Percentiles rank a stretch among this genome's conserved stretches.
Evolutionary conservation across 805 yeast genomes (phyloP).

Genomic region (Candida manassasensis): DNA sequence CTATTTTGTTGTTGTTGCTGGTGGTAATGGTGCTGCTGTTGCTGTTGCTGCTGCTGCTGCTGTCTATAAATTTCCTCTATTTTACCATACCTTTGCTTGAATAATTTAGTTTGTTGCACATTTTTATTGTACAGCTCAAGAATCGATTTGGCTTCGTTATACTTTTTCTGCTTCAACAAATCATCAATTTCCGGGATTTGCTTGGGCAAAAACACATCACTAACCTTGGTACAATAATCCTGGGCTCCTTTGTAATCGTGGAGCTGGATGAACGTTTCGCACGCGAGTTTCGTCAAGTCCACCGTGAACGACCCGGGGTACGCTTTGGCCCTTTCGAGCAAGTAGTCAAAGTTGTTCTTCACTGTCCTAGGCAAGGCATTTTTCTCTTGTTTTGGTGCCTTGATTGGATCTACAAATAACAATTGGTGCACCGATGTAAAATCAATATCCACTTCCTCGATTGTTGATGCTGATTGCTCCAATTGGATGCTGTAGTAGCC

Average conservation of each 20-base stretch:
- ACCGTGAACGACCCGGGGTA: conserved; percentile 21
- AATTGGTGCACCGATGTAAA: conserved; percentile 18
- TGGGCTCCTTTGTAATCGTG: conserved; percentile 18
- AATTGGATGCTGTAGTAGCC: conserved; percentile 22
- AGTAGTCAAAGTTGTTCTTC: conserved; percentile 39
- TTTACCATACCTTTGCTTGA: conserved; percentile 26
- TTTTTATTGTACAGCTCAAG: conserved; percentile 30
- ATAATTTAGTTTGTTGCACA: conserved; percentile 37
- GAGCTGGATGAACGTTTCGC: conserved; percentile 35
- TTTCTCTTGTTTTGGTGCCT: conserved; percentile 24
- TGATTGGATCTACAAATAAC: conserved; percentile 23
- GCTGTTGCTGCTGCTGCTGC: conserved; percentile 24
- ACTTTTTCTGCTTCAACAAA: conserved; percentile 29
- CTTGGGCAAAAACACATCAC: conserved; percentile 37
- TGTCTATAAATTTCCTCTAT: conserved; percentile 23
- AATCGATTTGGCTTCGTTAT: conserved; percentile 33
- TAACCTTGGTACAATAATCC: conserved; percentile 20
- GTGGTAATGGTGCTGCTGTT: conserved; percentile 31
- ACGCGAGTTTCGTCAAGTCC: conserved; percentile 33
- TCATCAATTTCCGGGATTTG: conserved; percentile 30
- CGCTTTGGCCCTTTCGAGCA: conserved; percentile 30
- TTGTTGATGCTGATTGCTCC: conserved; percentile 21
- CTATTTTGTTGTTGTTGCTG: conserved; percentile 40
- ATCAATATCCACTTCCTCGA: conserved; percentile 16
- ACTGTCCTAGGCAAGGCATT: conserved; percentile 23